Evolutionary conservation across 2,329 filamentous ascomycete species (phyloP).

Genomic region (Paecilomyces sp.): DNA sequence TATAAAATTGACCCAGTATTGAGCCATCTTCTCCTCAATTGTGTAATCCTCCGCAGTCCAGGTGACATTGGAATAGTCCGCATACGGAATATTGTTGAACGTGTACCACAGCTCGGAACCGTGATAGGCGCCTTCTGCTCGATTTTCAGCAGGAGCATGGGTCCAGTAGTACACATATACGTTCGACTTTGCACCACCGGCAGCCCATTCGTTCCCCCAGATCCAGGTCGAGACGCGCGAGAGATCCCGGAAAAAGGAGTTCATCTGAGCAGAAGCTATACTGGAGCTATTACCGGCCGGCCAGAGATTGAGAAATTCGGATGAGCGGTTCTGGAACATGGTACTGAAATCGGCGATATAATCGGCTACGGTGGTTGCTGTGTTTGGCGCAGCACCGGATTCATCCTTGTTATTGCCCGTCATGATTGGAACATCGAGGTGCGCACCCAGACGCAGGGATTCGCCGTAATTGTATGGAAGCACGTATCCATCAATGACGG

Average conservation of each 20-base stretch:
- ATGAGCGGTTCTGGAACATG: conserved; percentile 12
- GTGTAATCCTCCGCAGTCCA: conserved; percentile 19
- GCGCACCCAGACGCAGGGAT: conserved; percentile 9
- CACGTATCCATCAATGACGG: conserved; percentile 23
- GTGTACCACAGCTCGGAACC: conserved; percentile 24
- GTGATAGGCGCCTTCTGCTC: conserved; percentile 18
- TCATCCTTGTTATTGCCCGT: conserved; percentile 24
- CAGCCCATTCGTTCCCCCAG: conserved; percentile 18
- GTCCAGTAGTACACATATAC: conserved; percentile 25
- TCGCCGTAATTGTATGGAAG: conserved; percentile 15
- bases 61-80: conserved; percentile 14
- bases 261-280: conserved; percentile 14
- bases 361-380: conserved; percentile 4
- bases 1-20: conserved; percentile 28
- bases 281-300: conserved; percentile 14
- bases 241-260: conserved; percentile 14
- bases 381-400: conserved; percentile 8
- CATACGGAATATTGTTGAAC: conserved; percentile 23
- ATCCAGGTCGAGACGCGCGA: conserved; percentile 17
- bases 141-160: conserved; percentile 18
- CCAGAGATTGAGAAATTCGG: conserved; percentile 16
- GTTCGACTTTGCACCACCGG: conserved; percentile 14
- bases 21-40: conserved; percentile 15
- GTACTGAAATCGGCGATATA: conserved; percentile 12
- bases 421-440: conserved; percentile 19